phyloP scores from a whole-genome alignment of 202 grass and related monocot species.

The Schoenoplectus tabernaemontani region DNA sequence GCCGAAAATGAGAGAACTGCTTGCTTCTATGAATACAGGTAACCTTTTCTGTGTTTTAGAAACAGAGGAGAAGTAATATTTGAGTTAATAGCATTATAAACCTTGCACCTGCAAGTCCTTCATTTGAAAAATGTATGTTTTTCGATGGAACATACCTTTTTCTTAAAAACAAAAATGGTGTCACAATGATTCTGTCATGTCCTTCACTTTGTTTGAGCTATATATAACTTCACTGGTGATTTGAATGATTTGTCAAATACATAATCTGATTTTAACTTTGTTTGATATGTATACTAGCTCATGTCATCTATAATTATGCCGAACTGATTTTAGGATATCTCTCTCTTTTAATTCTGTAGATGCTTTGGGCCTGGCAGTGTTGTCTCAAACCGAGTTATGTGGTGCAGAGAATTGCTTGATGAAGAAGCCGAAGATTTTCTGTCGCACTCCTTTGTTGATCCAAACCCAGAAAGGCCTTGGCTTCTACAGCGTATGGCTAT shows the following conservation, averaged over 20 bases:
- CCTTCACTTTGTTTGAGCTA: background rate
- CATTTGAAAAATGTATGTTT: background rate
- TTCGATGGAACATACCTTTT: background rate
- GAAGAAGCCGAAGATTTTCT: constrained; percentile 84
- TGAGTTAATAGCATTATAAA: background rate
- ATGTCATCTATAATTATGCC: background rate
- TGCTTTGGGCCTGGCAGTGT: constrained; percentile 65
- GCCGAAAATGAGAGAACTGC: constrained; percentile 81
- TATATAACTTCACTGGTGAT: background rate
- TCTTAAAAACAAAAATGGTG: background rate
- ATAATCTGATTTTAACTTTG: background rate
- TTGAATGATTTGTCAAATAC: background rate
- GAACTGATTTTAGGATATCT: background rate
- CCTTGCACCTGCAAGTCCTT: background rate
- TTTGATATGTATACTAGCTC: background rate
- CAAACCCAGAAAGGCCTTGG: constrained; percentile 60
- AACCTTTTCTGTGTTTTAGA: no score
- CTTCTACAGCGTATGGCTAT: constrained; percentile 68
- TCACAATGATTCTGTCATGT: no score
- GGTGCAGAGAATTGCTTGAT: constrained; percentile 81
- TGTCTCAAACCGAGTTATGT: constrained; percentile 45
- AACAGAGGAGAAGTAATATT: no score
- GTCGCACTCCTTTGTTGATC: constrained; percentile 66
- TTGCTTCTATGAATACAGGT: constrained; percentile 97
- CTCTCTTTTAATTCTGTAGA: constrained; percentile 33